phyloP scores from a whole-genome alignment of 2,329 filamentous ascomycete genomes.

The Fusarium sacchari region DNA sequence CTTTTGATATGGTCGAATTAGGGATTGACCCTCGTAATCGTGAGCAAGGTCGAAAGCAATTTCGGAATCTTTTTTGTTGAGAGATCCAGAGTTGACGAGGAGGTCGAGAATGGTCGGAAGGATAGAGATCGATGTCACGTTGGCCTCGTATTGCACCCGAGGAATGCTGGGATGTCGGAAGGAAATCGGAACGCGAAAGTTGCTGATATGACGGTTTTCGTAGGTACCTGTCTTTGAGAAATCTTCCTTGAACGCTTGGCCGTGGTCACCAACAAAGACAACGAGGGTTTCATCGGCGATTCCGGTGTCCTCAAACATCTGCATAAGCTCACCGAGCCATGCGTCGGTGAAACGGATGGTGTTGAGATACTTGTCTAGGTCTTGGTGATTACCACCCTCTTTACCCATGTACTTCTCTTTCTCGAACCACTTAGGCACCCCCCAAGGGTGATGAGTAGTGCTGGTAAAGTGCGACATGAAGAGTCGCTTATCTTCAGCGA shows the following conservation, averaged over 20 bases:
- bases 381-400: constrained; percentile 34
- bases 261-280: constrained; percentile 49
- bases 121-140: constrained; percentile 46
- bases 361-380: constrained; percentile 49
- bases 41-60: constrained; percentile 43
- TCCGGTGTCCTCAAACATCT: constrained; percentile 46
- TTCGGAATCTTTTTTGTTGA: constrained; percentile 34
- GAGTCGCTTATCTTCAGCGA: constrained; percentile 46
- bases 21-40: constrained; percentile 48
- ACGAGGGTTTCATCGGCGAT: constrained; percentile 49
- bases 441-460: constrained; percentile 49
- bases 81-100: constrained; percentile 45
- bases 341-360: constrained; percentile 45
- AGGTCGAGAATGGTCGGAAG: constrained; percentile 49
- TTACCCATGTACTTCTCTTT: constrained; percentile 39
- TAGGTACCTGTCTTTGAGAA: constrained; percentile 46
- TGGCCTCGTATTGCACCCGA: constrained; percentile 42
- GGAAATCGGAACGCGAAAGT: constrained; percentile 46
- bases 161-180: constrained; percentile 48
- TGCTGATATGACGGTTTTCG: constrained; percentile 47
- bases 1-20: constrained; percentile 43
- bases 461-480: constrained; percentile 51
- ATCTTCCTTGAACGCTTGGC: constrained; percentile 48
- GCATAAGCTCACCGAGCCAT: constrained; percentile 47
- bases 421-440: constrained; percentile 40